Base-by-base conservation (phyloP, 345 rosid genomes). In the Toxicodendron radicans region DNA sequence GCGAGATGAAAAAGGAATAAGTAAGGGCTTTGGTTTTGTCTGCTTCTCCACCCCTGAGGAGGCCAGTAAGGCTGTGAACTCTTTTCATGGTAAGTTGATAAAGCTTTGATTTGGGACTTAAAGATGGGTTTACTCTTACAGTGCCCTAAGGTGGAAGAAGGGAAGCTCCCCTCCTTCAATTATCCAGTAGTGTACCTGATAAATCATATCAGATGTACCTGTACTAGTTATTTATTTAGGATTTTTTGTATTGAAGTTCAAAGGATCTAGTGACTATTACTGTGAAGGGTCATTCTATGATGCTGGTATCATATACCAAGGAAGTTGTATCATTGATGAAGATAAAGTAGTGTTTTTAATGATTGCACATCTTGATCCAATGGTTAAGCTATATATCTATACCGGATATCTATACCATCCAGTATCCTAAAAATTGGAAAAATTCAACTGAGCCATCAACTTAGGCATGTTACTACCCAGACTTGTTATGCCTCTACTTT, bases 111-210 rank as follows among this genome's bases (percentile, higher is more conserved):
- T 38, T 38, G 43, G 43, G 43, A 38, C 38, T 35, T 35, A 35
- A 35, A 64, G 84, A 88, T 71, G 92, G 95, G 90, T 86, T 73
- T 76, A 51, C 8, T 17, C n/a, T 54, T 54, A 38, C 23, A 4
- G 58, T 54, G 58, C 52, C 8, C 17, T 48, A 11, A 48, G 17
- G 43, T 38, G 43, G 43, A 38, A 38, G 43, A 38, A 38, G 43
- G 43, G 43, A 38, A 38, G 9, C 43, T 38, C 43, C 43, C 9
- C 43, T 38, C 9, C 9, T 7, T 38, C 43, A 7, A 38, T 38
- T 7, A 38, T 38, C 43, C 43, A 5, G 43, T 38, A 38, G 43
- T 38, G 43, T 5, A 38, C 38, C 38, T 35, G 38, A 35, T 46
- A 46, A 46, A 46, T 11, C 51, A 46, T 46, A 46, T 46, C 51